Percentiles rank a stretch among this genome's conserved stretches.
These are phyloP conservation scores for Leccinum uliginosum DNA, from an alignment of 768 basidiomycete genomes.

Conservation along the genomic window DNA sequence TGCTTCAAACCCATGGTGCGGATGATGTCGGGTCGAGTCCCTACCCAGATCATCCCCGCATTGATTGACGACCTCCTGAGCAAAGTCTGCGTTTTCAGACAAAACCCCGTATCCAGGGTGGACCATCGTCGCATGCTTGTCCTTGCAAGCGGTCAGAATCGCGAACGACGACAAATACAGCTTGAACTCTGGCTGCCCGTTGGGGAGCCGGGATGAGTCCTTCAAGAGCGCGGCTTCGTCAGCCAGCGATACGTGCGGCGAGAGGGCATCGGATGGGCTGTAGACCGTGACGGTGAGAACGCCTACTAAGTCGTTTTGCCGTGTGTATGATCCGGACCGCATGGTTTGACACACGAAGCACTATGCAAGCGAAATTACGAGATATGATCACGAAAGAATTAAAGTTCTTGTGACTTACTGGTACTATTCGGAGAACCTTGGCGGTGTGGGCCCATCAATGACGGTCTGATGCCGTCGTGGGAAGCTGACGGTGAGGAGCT, in stretches of 20 bases:
- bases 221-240: conserved; percentile 44
- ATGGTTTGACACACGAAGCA: too few relatives aligned
- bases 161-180: conserved; percentile 38
- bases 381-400: too few relatives aligned
- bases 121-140: conserved; percentile 43
- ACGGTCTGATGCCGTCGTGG: too few relatives aligned
- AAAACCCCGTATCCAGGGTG: conserved; percentile 67
- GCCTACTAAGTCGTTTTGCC: too few relatives aligned
- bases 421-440: too few relatives aligned
- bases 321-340: too few relatives aligned
- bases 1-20: conserved; percentile 49
- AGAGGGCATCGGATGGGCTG: conserved; percentile 49
- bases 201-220: neutral
- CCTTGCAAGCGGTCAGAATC: conserved; percentile 42
- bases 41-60: conserved; percentile 54
- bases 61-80: conserved; percentile 35
- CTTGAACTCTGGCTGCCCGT: conserved; percentile 35
- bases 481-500: too few relatives aligned
- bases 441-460: too few relatives aligned
- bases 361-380: too few relatives aligned
- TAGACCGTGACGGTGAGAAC: too few relatives aligned
- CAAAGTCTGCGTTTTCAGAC: conserved; percentile 59
- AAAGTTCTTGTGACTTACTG: too few relatives aligned
- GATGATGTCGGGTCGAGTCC: conserved; percentile 49
- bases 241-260: conserved; percentile 55